Evolutionary conservation across 495 filamentous ascomycete species (phyloP).

Genomic region (Talaromyces adpressus): DNA sequence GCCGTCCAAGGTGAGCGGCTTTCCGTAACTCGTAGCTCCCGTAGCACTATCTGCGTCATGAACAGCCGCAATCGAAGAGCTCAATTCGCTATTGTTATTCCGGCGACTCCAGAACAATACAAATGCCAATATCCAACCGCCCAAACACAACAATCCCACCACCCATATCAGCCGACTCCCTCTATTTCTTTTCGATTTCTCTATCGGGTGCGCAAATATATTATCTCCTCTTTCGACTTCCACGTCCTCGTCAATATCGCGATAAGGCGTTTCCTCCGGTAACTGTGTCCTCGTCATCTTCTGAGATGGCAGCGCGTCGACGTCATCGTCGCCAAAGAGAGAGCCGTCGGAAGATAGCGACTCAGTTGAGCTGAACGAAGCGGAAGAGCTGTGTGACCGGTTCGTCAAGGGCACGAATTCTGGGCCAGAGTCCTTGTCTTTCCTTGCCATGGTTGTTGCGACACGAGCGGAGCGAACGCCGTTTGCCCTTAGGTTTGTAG

Average conservation of each 20-base stretch:
- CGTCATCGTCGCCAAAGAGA: constrained; percentile 2
- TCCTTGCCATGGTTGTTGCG: constrained; percentile 2
- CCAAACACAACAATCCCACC: constrained; percentile 57
- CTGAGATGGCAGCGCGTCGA: neutral
- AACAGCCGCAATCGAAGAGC: constrained; percentile 17
- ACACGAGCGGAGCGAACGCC: neutral
- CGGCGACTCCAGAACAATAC: constrained; percentile 61
- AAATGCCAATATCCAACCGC: constrained; percentile 75
- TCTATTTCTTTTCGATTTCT: constrained; percentile 21
- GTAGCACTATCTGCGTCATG: constrained; percentile 61
- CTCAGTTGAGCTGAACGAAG: constrained; percentile 1
- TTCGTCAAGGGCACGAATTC: constrained; percentile 6
- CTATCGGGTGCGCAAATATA: constrained; percentile 6
- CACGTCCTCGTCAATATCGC: constrained; percentile 5
- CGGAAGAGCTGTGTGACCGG: neutral
- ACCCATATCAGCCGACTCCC: constrained; percentile 62
- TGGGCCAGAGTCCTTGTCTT: neutral
- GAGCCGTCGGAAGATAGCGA: constrained; percentile 10
- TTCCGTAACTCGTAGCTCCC: constrained; percentile 57
- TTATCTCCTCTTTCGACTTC: neutral
- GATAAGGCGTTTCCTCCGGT: constrained; percentile 2
- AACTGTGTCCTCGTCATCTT: neutral
- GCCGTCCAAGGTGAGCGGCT: constrained; percentile 74
- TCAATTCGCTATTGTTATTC: constrained; percentile 16
- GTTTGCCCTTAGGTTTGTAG: neutral